Evolutionary conservation across 768 basidiomycete genomes (phyloP).

Genomic region (Tulasnella sp.): DNA sequence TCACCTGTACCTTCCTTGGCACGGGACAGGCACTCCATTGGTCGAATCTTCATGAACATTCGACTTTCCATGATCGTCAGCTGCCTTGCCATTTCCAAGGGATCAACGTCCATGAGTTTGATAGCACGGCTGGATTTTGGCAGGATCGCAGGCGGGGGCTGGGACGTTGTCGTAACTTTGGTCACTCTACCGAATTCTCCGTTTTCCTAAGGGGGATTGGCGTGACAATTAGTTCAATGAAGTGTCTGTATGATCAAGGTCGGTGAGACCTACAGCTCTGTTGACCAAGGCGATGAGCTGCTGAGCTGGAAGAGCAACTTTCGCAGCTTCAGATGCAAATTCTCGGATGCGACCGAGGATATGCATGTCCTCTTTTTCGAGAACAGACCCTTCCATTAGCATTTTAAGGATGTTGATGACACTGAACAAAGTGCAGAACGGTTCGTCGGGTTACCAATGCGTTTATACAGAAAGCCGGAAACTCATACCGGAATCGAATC

Average conservation of each 20-base stretch:
- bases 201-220: constrained; percentile 27
- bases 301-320: constrained; percentile 56
- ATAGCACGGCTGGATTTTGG: constrained; percentile 54
- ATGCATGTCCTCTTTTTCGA: constrained; percentile 79
- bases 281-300: constrained; percentile 67
- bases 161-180: constrained; percentile 46
- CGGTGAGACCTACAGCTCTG: constrained; percentile 53
- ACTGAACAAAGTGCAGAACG: constrained; percentile 34
- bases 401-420: constrained; percentile 91
- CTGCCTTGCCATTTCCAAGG: constrained; percentile 85
- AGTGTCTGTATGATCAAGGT: constrained; percentile 12
- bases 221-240: neutral
- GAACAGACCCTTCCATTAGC: constrained; percentile 72
- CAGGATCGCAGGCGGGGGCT: constrained; percentile 65
- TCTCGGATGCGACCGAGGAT: constrained; percentile 76
- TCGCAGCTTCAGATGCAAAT: constrained; percentile 51
- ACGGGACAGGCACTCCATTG: constrained; percentile 82
- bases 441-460: neutral
- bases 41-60: constrained; percentile 79
- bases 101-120: constrained; percentile 77
- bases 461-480: neutral
- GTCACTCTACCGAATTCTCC: constrained; percentile 44
- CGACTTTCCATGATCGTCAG: constrained; percentile 84
- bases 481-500: constrained; percentile 71
- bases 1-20: constrained; percentile 62